Conservation (phyloP, 345 rosid genomes). For the Atalantia buxifolia region DNA sequence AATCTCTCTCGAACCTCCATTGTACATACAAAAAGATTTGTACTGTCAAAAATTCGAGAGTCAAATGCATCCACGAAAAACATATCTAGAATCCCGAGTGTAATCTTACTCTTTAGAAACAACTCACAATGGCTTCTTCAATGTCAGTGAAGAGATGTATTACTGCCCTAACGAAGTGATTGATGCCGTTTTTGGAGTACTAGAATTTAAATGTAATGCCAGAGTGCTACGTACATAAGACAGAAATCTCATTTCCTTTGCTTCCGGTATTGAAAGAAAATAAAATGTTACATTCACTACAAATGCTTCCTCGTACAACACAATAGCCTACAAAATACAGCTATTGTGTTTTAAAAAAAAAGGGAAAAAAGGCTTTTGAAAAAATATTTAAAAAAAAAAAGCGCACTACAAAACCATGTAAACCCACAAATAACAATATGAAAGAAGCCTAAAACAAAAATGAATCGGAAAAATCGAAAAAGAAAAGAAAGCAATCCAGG, state of each 20-base stretch:
- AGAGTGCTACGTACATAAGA: too few relatives aligned
- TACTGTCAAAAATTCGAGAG: too few relatives aligned
- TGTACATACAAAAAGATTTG: too few relatives aligned
- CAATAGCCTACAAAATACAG: slow-evolving; percentile 32
- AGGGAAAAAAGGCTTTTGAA: too few relatives aligned
- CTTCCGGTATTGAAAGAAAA: slow-evolving; percentile 3
- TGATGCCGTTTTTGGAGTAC: too few relatives aligned
- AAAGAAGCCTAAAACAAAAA: slow-evolving; percentile 10
- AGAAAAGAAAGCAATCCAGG: slow-evolving; percentile 20
- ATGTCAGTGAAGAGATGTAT: background rate
- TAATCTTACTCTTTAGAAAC: too few relatives aligned
- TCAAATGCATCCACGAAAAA: too few relatives aligned
- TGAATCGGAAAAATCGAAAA: slow-evolving; percentile 8
- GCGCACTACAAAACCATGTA: slow-evolving; percentile 10
- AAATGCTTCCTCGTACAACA: slow-evolving; percentile 18
- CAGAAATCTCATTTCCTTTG: too few relatives aligned
- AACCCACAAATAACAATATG: slow-evolving; percentile 8
- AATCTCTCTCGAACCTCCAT: too few relatives aligned
- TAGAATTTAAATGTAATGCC: too few relatives aligned
- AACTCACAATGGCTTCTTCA: background rate
- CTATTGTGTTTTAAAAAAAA: slow-evolving; percentile 17
- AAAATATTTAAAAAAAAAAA: background rate
- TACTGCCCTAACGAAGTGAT: background rate
- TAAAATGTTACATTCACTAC: slow-evolving; percentile 13
- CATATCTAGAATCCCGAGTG: too few relatives aligned